Evolutionary conservation across 805 yeast species (phyloP).

Genomic region (Kodamaea leandrae): DNA sequence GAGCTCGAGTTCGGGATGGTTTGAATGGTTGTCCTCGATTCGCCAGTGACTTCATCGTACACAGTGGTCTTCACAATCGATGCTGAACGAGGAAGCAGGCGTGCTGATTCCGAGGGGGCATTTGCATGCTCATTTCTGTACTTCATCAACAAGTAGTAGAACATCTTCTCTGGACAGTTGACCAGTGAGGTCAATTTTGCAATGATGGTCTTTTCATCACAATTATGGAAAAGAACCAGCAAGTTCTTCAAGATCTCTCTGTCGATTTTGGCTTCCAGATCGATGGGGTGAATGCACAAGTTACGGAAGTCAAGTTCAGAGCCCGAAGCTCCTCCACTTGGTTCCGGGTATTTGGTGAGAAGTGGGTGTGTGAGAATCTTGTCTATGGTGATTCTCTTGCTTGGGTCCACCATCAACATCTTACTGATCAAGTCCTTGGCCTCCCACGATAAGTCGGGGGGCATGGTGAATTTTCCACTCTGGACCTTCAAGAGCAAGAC

Average conservation of each 20-base stretch:
- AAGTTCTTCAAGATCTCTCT: conserved; percentile 71
- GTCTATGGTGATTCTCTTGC: conserved; percentile 70
- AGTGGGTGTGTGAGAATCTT: conserved; percentile 81
- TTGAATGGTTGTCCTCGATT: conserved; percentile 18
- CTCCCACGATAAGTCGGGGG: conserved; percentile 71
- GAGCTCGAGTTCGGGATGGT: conserved; percentile 13
- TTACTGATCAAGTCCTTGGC: conserved; percentile 81
- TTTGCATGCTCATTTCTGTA: conserved; percentile 66
- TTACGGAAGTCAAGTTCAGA: conserved; percentile 9
- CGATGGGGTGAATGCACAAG: conserved; percentile 30
- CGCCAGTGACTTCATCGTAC: conserved; percentile 21
- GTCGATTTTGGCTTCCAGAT: conserved; percentile 55
- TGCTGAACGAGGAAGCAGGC: conserved; percentile 39
- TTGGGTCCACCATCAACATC: conserved; percentile 84
- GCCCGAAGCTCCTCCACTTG: conserved; percentile 13
- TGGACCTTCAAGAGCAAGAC: conserved; percentile 86
- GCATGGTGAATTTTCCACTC: conserved; percentile 83
- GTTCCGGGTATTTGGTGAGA: conserved; percentile 64
- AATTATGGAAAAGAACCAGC: conserved; percentile 81
- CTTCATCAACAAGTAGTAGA: conserved; percentile 69
- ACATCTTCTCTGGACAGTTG: conserved; percentile 74
- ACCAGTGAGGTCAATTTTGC: conserved; percentile 51
- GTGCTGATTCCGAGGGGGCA: conserved; percentile 21
- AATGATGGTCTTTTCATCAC: conserved; percentile 51
- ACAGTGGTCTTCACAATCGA: conserved; percentile 42